phyloP scores from a whole-genome alignment of 139 green algal genomes.

The Parachlorella kessleri region DNA sequence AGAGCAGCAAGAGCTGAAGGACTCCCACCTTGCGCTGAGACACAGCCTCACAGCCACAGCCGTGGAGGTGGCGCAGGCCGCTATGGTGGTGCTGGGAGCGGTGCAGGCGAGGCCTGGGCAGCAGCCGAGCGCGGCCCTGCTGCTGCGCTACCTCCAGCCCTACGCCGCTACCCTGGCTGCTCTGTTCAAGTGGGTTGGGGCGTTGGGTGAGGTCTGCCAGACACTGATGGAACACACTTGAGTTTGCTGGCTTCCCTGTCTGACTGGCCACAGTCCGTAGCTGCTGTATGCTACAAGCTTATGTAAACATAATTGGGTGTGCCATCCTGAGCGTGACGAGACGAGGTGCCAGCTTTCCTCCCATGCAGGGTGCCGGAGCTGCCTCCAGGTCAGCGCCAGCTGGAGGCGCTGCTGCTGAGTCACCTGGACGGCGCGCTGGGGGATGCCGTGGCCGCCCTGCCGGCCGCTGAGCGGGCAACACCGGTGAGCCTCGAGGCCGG shows the following conservation, averaged over 20 bases:
- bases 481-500: no score
- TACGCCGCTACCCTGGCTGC: constrained; percentile 18
- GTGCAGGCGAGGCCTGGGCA: background rate
- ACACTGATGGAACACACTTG: no score
- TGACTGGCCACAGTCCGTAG: no score
- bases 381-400: background rate
- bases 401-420: constrained; percentile 27
- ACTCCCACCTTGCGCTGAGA: no score
- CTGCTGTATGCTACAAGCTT: no score
- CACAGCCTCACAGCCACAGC: constrained; percentile 10
- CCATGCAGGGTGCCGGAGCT: background rate
- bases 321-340: no score
- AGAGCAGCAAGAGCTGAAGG: no score
- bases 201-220: no score
- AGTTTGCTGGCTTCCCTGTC: no score
- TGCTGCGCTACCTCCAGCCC: constrained; percentile 13
- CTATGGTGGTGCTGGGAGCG: constrained; percentile 8
- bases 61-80: constrained; percentile 19
- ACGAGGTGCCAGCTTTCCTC: no score
- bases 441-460: constrained; percentile 42
- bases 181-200: constrained; percentile 17
- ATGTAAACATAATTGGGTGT: no score
- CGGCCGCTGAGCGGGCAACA: constrained; percentile 6
- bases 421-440: constrained; percentile 35
- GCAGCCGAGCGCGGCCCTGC: background rate